phyloP scores from a whole-genome alignment of 2,329 filamentous ascomycete genomes.

The Acrocalymma vagum region DNA sequence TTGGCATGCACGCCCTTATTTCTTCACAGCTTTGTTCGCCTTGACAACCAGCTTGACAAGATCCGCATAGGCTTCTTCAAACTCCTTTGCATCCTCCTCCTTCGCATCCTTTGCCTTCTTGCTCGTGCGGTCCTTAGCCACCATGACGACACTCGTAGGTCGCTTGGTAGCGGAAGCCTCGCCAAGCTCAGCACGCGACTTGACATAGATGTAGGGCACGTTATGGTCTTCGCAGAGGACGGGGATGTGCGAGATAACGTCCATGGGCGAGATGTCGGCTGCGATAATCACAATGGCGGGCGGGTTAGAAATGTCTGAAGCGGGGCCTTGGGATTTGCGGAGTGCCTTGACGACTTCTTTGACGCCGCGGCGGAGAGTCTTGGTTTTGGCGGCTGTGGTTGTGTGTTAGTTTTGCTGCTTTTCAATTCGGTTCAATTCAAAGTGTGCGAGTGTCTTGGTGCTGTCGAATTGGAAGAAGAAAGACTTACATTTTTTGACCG shows the following conservation, averaged over 20 bases:
- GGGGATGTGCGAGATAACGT: conserved; percentile 97
- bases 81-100: conserved; percentile 57
- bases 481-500: conserved; percentile 66
- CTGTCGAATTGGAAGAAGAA: not conserved
- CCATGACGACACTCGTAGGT: conserved; percentile 96
- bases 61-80: conserved; percentile 63
- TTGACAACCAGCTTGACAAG: conserved; percentile 67
- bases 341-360: conserved; percentile 99
- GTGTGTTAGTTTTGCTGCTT: conserved; percentile 21
- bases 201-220: conserved; percentile 95
- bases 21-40: conserved; percentile 65
- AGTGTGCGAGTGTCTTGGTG: not conserved
- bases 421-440: too few species aligned
- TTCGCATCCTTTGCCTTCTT: conserved; percentile 59
- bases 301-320: conserved; percentile 63
- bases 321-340: conserved; percentile 80
- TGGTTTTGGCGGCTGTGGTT: conserved; percentile 84
- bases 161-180: conserved; percentile 94
- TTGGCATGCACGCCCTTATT: conserved; percentile 45
- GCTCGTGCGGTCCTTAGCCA: conserved; percentile 60
- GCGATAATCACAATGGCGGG: conserved; percentile 87
- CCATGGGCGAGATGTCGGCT: conserved; percentile 96
- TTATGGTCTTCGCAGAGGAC: conserved; percentile 98
- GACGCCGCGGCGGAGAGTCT: conserved; percentile 95
- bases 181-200: conserved; percentile 90